Percentiles rank a stretch among this genome's conserved stretches.
Evolutionary conservation across 192 early-diverging fungal genomes (phyloP).

Genomic region (Gamsiella multidivaricata): DNA sequence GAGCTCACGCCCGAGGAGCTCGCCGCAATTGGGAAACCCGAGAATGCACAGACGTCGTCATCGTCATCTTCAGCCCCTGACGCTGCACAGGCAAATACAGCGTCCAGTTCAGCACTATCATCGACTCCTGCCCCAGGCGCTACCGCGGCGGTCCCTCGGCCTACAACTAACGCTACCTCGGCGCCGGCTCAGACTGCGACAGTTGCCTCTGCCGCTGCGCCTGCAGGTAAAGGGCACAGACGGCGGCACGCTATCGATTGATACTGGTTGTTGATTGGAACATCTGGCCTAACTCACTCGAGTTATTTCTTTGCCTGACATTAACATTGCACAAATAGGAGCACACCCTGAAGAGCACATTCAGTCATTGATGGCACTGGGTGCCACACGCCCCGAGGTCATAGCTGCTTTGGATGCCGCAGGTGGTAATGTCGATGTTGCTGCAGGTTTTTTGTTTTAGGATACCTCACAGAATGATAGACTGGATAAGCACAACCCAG

Average conservation of each 20-base stretch:
- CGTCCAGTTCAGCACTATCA: constrained; percentile 13
- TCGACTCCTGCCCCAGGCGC: constrained; percentile 46
- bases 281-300: not conserved
- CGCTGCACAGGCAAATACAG: constrained; percentile 3
- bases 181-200: constrained; percentile 1
- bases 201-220: not conserved
- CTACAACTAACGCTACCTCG: constrained; percentile 14
- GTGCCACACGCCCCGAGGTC: constrained; percentile 82
- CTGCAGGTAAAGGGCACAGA: constrained; percentile 9
- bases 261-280: no score
- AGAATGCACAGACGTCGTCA: not conserved
- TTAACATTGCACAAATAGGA: not conserved
- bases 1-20: constrained; percentile 48
- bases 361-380: constrained; percentile 78
- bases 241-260: no score
- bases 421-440: constrained; percentile 88
- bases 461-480: not conserved
- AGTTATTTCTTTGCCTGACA: not conserved
- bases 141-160: constrained; percentile 34
- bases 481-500: not conserved
- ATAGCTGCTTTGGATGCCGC: constrained; percentile 80
- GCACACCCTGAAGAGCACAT: constrained; percentile 76
- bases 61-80: constrained; percentile 32
- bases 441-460: constrained; percentile 88
- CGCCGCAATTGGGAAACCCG: constrained; percentile 23